Evolutionary conservation across 2,329 filamentous ascomycete species (phyloP).

Genomic region (Aureobasidium lini): DNA sequence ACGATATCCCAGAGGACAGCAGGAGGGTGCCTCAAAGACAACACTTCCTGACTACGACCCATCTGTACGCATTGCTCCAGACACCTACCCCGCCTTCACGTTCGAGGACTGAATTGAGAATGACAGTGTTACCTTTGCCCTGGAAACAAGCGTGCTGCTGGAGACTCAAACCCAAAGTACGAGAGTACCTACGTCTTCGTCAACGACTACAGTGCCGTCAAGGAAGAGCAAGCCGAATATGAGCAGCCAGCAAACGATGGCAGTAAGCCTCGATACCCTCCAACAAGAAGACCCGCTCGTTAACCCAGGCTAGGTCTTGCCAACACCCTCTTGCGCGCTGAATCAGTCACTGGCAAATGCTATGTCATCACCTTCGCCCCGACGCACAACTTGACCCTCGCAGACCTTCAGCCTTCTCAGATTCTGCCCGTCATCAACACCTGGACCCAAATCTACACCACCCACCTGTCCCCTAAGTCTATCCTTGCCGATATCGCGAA

Average conservation of each 20-base stretch:
- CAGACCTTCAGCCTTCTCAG: constrained; percentile 70
- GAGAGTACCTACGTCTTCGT: constrained; percentile 86
- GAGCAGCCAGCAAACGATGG: constrained; percentile 42
- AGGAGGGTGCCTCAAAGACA: constrained; percentile 41
- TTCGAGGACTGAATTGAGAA: constrained; percentile 15
- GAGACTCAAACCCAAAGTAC: constrained; percentile 80
- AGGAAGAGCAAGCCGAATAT: constrained; percentile 84
- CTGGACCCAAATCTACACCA: constrained; percentile 85
- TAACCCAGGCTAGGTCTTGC: constrained; percentile 52
- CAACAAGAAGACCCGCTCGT: not conserved
- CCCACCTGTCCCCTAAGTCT: constrained; percentile 67
- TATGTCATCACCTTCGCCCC: constrained; percentile 94
- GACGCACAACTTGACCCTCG: constrained; percentile 82
- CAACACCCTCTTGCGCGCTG: constrained; percentile 68
- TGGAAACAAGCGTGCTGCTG: constrained; percentile 79
- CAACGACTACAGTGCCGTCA: constrained; percentile 96
- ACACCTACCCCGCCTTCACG: not conserved
- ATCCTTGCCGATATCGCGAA: constrained; percentile 48
- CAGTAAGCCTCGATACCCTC: constrained; percentile 30
- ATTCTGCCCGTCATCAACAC: constrained; percentile 79
- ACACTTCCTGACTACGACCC: constrained; percentile 70
- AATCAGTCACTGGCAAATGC: constrained; percentile 88
- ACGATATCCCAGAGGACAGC: constrained; percentile 32
- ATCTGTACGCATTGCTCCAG: constrained; percentile 27
- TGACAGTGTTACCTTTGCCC: constrained; percentile 86